These are phyloP conservation scores for Aphanomyces astaci DNA, from an alignment of 352 stramenopile genomes.

Conservation along the genomic window DNA sequence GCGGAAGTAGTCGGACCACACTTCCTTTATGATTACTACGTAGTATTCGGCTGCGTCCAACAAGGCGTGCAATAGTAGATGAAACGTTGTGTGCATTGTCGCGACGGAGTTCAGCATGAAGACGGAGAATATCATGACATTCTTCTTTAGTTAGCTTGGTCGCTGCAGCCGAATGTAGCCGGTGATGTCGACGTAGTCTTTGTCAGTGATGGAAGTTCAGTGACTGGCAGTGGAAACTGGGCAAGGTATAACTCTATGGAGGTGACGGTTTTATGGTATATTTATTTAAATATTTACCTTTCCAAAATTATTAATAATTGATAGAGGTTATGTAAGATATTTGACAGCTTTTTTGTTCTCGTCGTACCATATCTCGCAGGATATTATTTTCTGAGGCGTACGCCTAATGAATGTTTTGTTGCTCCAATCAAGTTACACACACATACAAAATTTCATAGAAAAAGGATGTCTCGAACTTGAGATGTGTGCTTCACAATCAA, in stretches of 20 bases:
- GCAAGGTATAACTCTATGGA: neutral
- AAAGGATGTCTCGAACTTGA: neutral
- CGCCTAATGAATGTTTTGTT: neutral
- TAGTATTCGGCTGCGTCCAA: neutral
- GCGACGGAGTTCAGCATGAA: neutral
- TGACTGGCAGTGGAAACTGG: neutral
- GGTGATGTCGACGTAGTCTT: neutral
- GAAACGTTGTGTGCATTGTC: neutral
- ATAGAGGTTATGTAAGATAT: neutral
- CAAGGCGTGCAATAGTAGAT: neutral
- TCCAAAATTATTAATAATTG: neutral
- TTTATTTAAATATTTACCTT: neutral
- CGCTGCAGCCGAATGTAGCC: neutral
- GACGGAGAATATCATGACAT: neutral
- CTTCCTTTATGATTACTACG: neutral
- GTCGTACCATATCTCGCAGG: neutral
- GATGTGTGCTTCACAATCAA: too few species aligned
- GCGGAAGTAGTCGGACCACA: neutral
- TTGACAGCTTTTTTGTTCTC: neutral
- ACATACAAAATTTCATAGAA: neutral
- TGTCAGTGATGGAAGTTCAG: neutral
- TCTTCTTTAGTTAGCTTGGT: neutral
- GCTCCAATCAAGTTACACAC: neutral
- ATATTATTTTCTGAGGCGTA: neutral
- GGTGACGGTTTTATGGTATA: neutral